Evolutionary conservation across 2,329 filamentous ascomycete species (phyloP).

Genomic region (Aspergillus bombycis): DNA sequence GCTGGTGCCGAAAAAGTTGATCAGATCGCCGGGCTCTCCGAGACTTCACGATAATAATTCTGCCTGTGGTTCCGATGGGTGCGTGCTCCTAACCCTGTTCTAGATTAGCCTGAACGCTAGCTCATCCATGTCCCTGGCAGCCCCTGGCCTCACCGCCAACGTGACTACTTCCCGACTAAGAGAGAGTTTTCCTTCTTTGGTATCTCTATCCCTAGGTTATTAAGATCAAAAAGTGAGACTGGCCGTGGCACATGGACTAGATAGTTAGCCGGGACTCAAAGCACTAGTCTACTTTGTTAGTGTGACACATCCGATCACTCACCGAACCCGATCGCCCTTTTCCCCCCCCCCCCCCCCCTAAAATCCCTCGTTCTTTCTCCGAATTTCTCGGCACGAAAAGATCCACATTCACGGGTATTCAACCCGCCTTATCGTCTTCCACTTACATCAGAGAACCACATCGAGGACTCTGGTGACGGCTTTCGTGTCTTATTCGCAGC

Average conservation of each 20-base stretch:
- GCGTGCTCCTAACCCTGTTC: conserved; percentile 10
- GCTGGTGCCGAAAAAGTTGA: background rate
- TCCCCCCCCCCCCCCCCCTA: background rate
- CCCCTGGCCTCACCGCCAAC: conserved; percentile 23
- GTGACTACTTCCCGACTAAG: conserved; percentile 9
- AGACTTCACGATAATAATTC: conserved; percentile 13
- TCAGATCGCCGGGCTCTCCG: conserved; percentile 7
- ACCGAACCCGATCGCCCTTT: conserved; percentile 7
- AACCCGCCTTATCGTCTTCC: conserved; percentile 21
- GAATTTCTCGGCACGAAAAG: conserved; percentile 14
- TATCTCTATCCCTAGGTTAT: background rate
- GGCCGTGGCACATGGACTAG: background rate
- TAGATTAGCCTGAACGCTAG: conserved; percentile 10
- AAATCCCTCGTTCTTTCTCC: background rate
- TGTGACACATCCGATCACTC: conserved; percentile 1
- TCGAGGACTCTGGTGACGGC: background rate
- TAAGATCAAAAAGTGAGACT: background rate
- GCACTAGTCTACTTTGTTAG: background rate
- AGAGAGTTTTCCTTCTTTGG: conserved; percentile 2
- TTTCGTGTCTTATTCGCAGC: conserved; percentile 2
- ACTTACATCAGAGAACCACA: conserved; percentile 23
- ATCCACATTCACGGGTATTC: conserved; percentile 26
- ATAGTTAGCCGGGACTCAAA: background rate
- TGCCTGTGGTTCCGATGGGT: conserved; percentile 10
- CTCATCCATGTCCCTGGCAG: background rate